Evolutionary conservation across 228 moss, liverwort and hornwort species (phyloP).

Genomic region (Sphagnum fallax): DNA sequence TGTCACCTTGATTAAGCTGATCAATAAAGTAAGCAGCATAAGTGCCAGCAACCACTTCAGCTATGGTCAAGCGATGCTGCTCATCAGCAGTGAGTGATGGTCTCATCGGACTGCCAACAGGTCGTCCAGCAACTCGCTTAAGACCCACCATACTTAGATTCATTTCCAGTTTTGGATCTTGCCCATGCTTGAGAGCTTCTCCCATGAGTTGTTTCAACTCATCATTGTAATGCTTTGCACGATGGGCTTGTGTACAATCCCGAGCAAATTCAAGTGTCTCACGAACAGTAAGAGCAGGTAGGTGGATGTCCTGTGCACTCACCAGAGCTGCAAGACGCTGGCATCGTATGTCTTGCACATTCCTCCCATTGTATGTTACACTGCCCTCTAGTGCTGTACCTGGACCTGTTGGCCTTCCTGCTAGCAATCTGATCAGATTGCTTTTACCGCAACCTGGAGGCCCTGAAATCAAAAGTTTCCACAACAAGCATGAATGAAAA

Average conservation of each 20-base stretch:
- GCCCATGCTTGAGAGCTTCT: slow-evolving; percentile 69
- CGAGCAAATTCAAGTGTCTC: slow-evolving; percentile 80
- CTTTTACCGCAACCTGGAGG: slow-evolving; percentile 50
- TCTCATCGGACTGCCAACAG: slow-evolving; percentile 67
- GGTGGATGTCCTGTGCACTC: slow-evolving; percentile 46
- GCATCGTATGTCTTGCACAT: slow-evolving; percentile 39
- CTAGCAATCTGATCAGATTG: slow-evolving; percentile 31
- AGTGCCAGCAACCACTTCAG: slow-evolving; percentile 76
- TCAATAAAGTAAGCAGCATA: slow-evolving; percentile 78
- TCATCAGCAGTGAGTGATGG: slow-evolving; percentile 68
- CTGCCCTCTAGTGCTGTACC: slow-evolving; percentile 49
- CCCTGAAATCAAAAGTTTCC: slow-evolving; percentile 29
- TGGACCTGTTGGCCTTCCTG: slow-evolving; percentile 35
- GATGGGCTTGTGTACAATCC: slow-evolving; percentile 60
- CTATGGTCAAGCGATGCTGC: slow-evolving; percentile 63
- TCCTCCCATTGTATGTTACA: slow-evolving; percentile 65
- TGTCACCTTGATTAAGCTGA: slow-evolving; percentile 51
- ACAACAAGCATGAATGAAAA: too few species aligned
- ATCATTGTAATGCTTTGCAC: slow-evolving; percentile 22
- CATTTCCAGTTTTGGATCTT: slow-evolving; percentile 83
- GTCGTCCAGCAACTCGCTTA: slow-evolving; percentile 59
- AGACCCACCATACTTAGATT: slow-evolving; percentile 81
- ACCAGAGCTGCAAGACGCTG: slow-evolving; percentile 60
- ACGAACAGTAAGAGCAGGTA: slow-evolving; percentile 60
- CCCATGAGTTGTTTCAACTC: slow-evolving; percentile 53